Evolutionary conservation across 139 green algal species (phyloP), one percentile per base, ranked within the genome.

Genomic region (Yamagishiella unicocca): DNA sequence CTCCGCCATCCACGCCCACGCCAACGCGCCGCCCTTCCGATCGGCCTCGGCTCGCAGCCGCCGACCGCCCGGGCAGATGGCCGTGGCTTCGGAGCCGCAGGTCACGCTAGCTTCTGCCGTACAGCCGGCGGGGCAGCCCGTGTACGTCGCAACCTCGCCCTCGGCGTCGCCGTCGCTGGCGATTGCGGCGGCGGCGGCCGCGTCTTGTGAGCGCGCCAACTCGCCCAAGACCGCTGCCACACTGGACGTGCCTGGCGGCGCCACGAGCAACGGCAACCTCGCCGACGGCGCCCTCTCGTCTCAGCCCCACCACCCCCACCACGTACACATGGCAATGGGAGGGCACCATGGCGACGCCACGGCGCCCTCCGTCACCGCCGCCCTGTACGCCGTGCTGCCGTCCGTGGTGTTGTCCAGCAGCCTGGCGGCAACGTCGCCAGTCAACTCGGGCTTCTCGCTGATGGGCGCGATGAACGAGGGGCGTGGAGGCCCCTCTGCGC

Each of bases 321-420:
- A n/a, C n/a, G n/a, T n/a, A 29, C 14, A n/a, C n/a, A n/a, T n/a
- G n/a, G n/a, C n/a, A n/a, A n/a, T n/a, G n/a, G n/a, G n/a, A n/a
- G n/a, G n/a, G n/a, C n/a, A n/a, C 67, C 22, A 9, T 37, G 67
- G 22, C 71, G 71, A 45, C 42, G 45, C 73, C 3, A 64, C 66
- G 19, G 66, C 33, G 21, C 21, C 66, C 31, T 46, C 66, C 19
- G 31, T 74, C 17, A 45, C 46, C 19, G 75, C 75, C 7, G 54
- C 76, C 2, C 35, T 83, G 76, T 83, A 71, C 33, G 54, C 76
- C 7, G 33, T 83, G 37, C 76, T 83, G 53, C 76, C 76, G 2
- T 71, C 53, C 43, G 76, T 83, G 4, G 76, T 83, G 53, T 24
- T 83, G 35, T 54, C 76, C 25, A 35, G 33, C 22, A 35, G 76